Evolutionary conservation across 2,329 filamentous ascomycete genomes (phyloP).

Genomic region (Cladosporium colombiae): DNA sequence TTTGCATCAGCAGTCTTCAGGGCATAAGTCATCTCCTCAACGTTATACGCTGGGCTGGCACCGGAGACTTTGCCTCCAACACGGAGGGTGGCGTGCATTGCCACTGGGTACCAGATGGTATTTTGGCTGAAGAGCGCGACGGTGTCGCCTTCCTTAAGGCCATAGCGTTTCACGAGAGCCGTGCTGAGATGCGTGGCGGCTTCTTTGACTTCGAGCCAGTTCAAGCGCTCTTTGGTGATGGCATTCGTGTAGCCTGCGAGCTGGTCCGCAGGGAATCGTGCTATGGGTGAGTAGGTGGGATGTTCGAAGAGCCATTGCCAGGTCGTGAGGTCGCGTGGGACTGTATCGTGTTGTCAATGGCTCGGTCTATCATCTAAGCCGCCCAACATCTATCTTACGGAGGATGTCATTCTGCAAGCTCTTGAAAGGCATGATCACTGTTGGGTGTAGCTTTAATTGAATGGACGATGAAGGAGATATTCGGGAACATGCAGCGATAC

Average conservation of each 20-base stretch:
- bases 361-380: background rate
- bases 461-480: background rate
- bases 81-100: conserved; percentile 58
- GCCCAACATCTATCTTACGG: background rate
- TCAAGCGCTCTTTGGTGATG: conserved; percentile 58
- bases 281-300: conserved; percentile 51
- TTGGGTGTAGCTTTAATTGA: background rate
- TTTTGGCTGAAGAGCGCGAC: conserved; percentile 65
- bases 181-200: conserved; percentile 62
- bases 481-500: background rate
- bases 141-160: conserved; percentile 56
- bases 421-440: conserved; percentile 28
- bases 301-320: conserved; percentile 66
- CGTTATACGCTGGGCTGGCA: conserved; percentile 65
- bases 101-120: conserved; percentile 67
- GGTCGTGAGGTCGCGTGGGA: conserved; percentile 56
- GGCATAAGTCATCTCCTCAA: conserved; percentile 68
- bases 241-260: conserved; percentile 61
- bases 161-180: conserved; percentile 57
- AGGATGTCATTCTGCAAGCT: conserved; percentile 29
- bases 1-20: conserved; percentile 59
- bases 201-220: conserved; percentile 59
- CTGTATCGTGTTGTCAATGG: conserved; percentile 36
- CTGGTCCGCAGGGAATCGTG: conserved; percentile 39
- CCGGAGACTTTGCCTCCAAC: conserved; percentile 61